A percentile compares a stretch with the other conserved stretches of the same genome.
Evolutionary conservation across 148 eudicot species (phyloP).

Genomic region (Tetragonia tetragonoides): DNA sequence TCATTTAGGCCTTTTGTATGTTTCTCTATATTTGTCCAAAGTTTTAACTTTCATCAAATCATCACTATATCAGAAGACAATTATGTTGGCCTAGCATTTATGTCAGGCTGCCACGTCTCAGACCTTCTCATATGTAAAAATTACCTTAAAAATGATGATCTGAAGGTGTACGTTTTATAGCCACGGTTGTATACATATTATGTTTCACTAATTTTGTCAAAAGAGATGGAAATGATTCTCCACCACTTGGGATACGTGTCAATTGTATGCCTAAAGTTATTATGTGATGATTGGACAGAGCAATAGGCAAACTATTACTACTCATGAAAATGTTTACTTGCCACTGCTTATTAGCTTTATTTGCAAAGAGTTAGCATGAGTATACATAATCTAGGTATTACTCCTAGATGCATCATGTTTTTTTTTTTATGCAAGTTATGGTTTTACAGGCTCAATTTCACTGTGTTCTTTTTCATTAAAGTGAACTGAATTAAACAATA

Average conservation of each 20-base stretch:
- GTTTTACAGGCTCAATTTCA: too few species aligned
- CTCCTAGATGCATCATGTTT: too few species aligned
- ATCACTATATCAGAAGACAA: neutral
- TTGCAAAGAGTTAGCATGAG: too few species aligned
- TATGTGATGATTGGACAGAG: neutral
- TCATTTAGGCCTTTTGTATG: conserved; percentile 21
- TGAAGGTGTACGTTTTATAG: conserved; percentile 5
- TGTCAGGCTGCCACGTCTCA: conserved; percentile 29
- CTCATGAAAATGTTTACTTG: neutral
- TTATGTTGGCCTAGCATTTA: neutral
- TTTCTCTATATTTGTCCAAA: conserved; percentile 20
- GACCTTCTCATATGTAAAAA: neutral
- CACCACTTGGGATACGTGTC: conserved; percentile 1
- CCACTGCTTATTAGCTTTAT: neutral
- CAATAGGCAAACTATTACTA: neutral
- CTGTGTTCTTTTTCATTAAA: too few species aligned
- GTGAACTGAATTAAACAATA: too few species aligned
- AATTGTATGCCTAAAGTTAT: neutral
- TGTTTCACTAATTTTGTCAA: neutral
- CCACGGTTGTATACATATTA: neutral
- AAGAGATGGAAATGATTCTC: neutral
- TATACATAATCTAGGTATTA: too few species aligned
- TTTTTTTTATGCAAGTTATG: too few species aligned
- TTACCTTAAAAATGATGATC: neutral
- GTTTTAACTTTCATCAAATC: conserved; percentile 15